Evolutionary conservation across 2,329 filamentous ascomycete genomes (phyloP).

Genomic region (Colletotrichum coccodes): DNA sequence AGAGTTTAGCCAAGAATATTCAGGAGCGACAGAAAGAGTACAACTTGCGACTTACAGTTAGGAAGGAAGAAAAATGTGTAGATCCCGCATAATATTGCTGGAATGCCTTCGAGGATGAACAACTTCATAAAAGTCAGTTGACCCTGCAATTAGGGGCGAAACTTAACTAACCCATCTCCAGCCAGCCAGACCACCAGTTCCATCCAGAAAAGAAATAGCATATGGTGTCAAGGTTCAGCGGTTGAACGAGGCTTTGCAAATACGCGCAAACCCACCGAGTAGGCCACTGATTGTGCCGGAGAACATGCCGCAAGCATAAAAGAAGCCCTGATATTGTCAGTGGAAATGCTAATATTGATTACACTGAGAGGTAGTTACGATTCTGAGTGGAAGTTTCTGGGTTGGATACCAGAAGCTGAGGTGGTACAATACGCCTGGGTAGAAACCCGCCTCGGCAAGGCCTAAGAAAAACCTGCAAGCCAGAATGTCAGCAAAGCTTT

Average conservation of each 20-base stretch:
- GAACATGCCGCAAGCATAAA: conserved; percentile 45
- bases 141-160: too few species aligned
- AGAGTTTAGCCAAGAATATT: too few species aligned
- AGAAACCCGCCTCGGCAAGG: conserved; percentile 42
- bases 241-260: too few species aligned
- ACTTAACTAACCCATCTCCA: conserved; percentile 38
- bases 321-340: conserved; percentile 38
- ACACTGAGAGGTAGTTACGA: conserved; percentile 31
- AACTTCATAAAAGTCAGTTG: conserved; percentile 31
- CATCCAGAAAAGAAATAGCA: conserved; percentile 41
- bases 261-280: conserved; percentile 29
- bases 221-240: conserved; percentile 29
- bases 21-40: too few species aligned
- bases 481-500: conserved; percentile 39
- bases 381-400: conserved; percentile 42
- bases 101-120: conserved; percentile 40
- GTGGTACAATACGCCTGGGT: conserved; percentile 41
- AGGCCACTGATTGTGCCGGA: conserved; percentile 44
- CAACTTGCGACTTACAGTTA: conserved; percentile 31
- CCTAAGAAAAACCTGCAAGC: conserved; percentile 40
- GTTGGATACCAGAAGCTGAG: conserved; percentile 46
- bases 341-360: background rate
- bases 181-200: conserved; percentile 36
- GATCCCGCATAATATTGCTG: conserved; percentile 37
- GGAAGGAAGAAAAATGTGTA: conserved; percentile 39